A percentile compares a stretch with the other conserved stretches of the same genome.
These are phyloP conservation scores for Exsudoporus floridanus DNA, from an alignment of 1,284 basidiomycete genomes.

Conservation along the genomic window DNA sequence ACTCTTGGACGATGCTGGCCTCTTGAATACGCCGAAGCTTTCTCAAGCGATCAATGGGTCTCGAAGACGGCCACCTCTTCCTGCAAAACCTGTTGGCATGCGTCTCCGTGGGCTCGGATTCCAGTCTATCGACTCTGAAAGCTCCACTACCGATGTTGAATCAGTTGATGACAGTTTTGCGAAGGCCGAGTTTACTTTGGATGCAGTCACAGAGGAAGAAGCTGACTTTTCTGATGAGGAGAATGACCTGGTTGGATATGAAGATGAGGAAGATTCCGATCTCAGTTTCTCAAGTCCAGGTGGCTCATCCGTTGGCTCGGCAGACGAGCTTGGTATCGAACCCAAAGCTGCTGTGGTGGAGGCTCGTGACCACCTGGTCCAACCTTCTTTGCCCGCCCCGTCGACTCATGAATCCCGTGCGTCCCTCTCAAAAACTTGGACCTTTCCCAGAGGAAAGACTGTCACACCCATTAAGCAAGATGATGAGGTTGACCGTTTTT, in stretches of 20 bases:
- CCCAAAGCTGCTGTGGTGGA: slow-evolving; percentile 1
- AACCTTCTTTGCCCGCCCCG: slow-evolving; percentile 13
- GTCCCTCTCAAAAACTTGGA: slow-evolving; percentile 68
- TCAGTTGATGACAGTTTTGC: slow-evolving; percentile 44
- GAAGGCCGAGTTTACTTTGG: slow-evolving; percentile 47
- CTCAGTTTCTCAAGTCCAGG: slow-evolving; percentile 47
- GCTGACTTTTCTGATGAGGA: slow-evolving; percentile 51
- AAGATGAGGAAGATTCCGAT: slow-evolving; percentile 68
- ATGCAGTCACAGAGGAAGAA: slow-evolving; percentile 55
- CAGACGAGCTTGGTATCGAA: slow-evolving; percentile 42
- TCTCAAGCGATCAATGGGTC: slow-evolving; percentile 11
- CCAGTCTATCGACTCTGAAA: slow-evolving; percentile 61
- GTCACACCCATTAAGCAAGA: slow-evolving; percentile 19
- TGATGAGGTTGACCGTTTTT: slow-evolving; percentile 59
- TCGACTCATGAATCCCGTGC: slow-evolving; percentile 36
- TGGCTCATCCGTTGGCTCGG: slow-evolving; percentile 57
- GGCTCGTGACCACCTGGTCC: slow-evolving; percentile 3
- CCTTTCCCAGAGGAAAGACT: slow-evolving; percentile 53
- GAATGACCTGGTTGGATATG: slow-evolving; percentile 60
- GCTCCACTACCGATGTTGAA: slow-evolving; percentile 65
- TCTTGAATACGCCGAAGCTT: slow-evolving; percentile 31
- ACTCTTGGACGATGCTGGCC: slow-evolving; percentile 43
- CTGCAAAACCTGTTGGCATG: slow-evolving; percentile 18
- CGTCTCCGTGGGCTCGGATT: slow-evolving; percentile 50
- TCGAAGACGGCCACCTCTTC: slow-evolving; percentile 13